These are phyloP conservation scores for Astrothelium subdiscretum DNA, from an alignment of 495 filamentous ascomycete species.

Conservation along the genomic window DNA sequence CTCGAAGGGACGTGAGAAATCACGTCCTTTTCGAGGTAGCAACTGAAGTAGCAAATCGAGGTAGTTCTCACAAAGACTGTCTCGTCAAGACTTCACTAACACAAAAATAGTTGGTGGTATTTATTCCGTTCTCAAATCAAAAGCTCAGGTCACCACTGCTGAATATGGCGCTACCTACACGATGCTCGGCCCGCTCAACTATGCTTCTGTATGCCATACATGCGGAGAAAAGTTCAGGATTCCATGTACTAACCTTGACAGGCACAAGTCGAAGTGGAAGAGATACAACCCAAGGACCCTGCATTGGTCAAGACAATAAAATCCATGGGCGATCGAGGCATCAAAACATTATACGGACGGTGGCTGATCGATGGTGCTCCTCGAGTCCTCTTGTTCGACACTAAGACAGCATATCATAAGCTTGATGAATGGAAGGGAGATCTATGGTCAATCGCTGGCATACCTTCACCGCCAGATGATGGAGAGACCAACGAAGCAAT, in stretches of 20 bases:
- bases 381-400: conserved; percentile 87
- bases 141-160: conserved; percentile 91
- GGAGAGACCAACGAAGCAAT: conserved; percentile 95
- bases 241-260: conserved; percentile 21
- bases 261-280: conserved; percentile 94
- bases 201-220: conserved; percentile 54
- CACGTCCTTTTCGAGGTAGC: conserved; percentile 89
- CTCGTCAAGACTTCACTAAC: background rate
- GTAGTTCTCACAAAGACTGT: conserved; percentile 33
- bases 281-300: conserved; percentile 70
- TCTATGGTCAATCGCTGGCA: conserved; percentile 85
- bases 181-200: conserved; percentile 87
- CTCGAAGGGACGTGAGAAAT: conserved; percentile 57
- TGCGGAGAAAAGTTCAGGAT: background rate
- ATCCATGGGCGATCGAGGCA: conserved; percentile 82
- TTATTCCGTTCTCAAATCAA: conserved; percentile 98
- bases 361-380: conserved; percentile 98
- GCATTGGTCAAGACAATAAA: conserved; percentile 70
- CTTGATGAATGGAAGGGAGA: conserved; percentile 96
- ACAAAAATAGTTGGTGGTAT: conserved; percentile 71
- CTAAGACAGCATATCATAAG: conserved; percentile 79
- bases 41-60: conserved; percentile 93
- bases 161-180: conserved; percentile 98
- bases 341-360: conserved; percentile 82
- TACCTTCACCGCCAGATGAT: conserved; percentile 82